phyloP scores from a whole-genome alignment of 345 rosid genomes.

The Murraya koenigii region DNA sequence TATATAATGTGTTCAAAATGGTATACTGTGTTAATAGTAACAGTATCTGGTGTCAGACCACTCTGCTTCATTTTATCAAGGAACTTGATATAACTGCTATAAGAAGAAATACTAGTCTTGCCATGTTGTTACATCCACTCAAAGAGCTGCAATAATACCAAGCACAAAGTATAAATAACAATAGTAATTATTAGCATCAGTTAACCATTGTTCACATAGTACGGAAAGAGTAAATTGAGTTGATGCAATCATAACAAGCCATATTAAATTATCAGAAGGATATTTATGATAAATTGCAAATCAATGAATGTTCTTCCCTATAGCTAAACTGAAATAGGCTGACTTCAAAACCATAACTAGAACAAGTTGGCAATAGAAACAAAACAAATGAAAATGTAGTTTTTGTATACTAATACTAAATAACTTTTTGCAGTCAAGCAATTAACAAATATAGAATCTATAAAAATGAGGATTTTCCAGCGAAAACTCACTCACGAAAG shows the following conservation, averaged over 20 bases:
- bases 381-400: not conserved
- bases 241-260: not conserved
- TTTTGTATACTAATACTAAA: not conserved
- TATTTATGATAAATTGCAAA: not conserved
- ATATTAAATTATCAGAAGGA: not conserved
- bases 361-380: not conserved
- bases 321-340: not conserved
- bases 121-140: slow-evolving; percentile 82
- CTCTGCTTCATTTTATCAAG: slow-evolving; percentile 77
- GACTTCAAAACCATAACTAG: not conserved
- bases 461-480: not conserved
- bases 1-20: not conserved
- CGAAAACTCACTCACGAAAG: not conserved
- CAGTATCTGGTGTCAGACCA: slow-evolving; percentile 81
- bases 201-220: not conserved
- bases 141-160: slow-evolving; percentile 62
- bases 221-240: not conserved
- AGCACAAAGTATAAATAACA: not conserved
- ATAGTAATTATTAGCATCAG: not conserved
- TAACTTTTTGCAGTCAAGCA: not conserved
- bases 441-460: not conserved
- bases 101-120: slow-evolving; percentile 64
- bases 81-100: slow-evolving; percentile 72
- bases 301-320: not conserved
- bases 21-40: slow-evolving; percentile 79